phyloP scores from a whole-genome alignment of 495 filamentous ascomycete species.

The Geopyxis carbonaria region DNA sequence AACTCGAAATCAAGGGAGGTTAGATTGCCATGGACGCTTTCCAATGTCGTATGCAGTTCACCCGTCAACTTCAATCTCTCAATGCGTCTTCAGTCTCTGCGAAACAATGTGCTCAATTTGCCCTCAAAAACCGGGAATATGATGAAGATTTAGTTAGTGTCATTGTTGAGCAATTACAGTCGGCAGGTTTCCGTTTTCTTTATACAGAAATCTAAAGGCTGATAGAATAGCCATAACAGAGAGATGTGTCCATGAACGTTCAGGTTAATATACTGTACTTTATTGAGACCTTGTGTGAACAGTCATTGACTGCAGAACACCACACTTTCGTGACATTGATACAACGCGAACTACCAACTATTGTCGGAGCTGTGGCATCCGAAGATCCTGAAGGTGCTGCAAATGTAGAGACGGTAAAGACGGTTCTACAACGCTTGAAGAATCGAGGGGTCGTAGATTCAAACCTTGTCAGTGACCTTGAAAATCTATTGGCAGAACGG shows the following conservation, averaged over 20 bases:
- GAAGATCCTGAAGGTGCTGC: conserved; percentile 78
- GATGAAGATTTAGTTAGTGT: conserved; percentile 94
- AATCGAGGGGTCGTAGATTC: conserved; percentile 13
- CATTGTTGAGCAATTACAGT: conserved; percentile 86
- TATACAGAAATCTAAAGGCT: too few relatives aligned
- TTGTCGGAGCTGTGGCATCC: conserved; percentile 79
- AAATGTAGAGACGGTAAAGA: conserved; percentile 82
- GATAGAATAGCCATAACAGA: conserved; percentile 1
- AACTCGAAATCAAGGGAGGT: neutral
- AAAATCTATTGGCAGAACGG: conserved; percentile 14
- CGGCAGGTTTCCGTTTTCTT: conserved; percentile 32
- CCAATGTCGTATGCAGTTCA: conserved; percentile 96
- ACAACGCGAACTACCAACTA: conserved; percentile 71
- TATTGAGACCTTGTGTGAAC: conserved; percentile 83
- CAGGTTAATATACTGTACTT: conserved; percentile 99
- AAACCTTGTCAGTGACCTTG: too few relatives aligned
- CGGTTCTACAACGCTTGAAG: conserved; percentile 32
- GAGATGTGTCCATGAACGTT: conserved; percentile 81
- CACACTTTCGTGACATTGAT: conserved; percentile 77
- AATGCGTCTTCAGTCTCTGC: conserved; percentile 76
- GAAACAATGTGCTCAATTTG: conserved; percentile 87
- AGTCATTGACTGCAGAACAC: conserved; percentile 57
- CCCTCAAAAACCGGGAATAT: conserved; percentile 76
- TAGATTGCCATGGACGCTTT: conserved; percentile 51
- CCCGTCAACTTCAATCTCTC: conserved; percentile 64